Conservation (phyloP, 305 asterid genomes). For the Andrographis paniculata region DNA sequence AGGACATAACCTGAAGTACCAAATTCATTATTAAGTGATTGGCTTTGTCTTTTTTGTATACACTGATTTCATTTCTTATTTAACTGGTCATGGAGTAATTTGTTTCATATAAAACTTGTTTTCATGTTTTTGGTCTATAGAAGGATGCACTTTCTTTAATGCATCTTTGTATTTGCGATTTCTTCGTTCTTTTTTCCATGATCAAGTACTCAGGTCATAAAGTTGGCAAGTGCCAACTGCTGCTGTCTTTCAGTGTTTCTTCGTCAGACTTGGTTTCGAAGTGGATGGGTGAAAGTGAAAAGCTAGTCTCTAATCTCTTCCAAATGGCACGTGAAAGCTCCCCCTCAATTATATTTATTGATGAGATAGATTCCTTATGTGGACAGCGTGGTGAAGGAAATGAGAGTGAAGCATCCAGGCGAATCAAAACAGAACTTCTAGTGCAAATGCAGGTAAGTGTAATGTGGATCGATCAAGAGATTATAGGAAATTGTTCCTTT, state of each 20-base stretch:
- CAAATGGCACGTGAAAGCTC: slow-evolving; percentile 98
- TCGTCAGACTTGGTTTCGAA: slow-evolving; percentile 96
- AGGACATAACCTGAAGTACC: too few species aligned
- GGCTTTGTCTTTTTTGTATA: too few species aligned
- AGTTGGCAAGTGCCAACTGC: slow-evolving; percentile 65
- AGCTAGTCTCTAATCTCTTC: slow-evolving; percentile 91
- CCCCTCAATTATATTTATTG: slow-evolving; percentile 86
- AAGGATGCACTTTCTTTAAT: too few species aligned
- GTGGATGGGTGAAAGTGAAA: slow-evolving; percentile 99
- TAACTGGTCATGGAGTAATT: too few species aligned
- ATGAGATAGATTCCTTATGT: slow-evolving; percentile 91
- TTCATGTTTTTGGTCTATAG: too few species aligned
- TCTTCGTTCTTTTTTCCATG: too few species aligned
- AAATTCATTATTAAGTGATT: too few species aligned
- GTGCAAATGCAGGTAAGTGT: slow-evolving; percentile 96
- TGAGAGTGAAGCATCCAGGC: slow-evolving; percentile 95
- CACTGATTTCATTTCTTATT: too few species aligned
- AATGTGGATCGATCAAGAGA: slow-evolving; percentile 13
- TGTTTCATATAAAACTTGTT: too few species aligned
- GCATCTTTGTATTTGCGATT: too few species aligned
- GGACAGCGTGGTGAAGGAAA: slow-evolving; percentile 98
- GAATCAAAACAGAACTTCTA: slow-evolving; percentile 88
- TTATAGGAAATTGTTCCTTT: slow-evolving; percentile 3
- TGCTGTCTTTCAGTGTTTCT: slow-evolving; percentile 66
- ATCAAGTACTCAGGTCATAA: slow-evolving; percentile 28